Evolutionary conservation across 2,329 filamentous ascomycete species (phyloP), one percentile per base, ranked within the genome.

Genomic region (Aureobasidium namibiae): DNA sequence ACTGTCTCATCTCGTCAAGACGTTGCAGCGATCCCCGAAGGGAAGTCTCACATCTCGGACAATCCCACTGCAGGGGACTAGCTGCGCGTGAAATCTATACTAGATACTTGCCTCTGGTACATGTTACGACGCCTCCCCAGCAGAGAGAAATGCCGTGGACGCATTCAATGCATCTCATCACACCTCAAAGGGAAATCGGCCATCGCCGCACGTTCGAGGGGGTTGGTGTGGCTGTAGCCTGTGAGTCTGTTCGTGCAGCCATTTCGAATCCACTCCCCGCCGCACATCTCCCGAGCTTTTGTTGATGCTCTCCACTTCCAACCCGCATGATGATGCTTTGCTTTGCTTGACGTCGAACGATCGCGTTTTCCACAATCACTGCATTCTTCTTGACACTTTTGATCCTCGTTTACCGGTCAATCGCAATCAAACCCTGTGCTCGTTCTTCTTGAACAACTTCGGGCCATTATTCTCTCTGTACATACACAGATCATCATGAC

Each of bases 221-320:
- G 52, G 54, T 46, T 57, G 54, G 42, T 57, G 54, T 57, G 54
- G 54, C 54, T 57, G 54, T 57, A 42, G 31, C 24, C 7, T 53
- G 9, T 48, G n/a, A n/a, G n/a, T n/a, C n/a, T n/a, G n/a, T 57
- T 48, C 34, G 45, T 56, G 52, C 39, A 56, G 34, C 50, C 34
- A 52, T n/a, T 9, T 45, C 18, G 48, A 29, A 26, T 26, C 23
- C 48, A 38, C 34, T 18, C 48, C 48, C 48, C 34, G 48, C 21
- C 48, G 33, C 33, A 38, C 48, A 52, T 52, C 48, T 38, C 48
- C 48, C 48, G 48, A 21, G 26, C 48, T 50, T 39, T n/a, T n/a
- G n/a, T n/a, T n/a, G 29, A 44, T 56, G 29, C 26, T 21, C 39
- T 44, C 52, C 52, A 44, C 52, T 44, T 53, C 49, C 49, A 53